Base-by-base conservation (phyloP, 768 basidiomycete genomes). In the Rhodotorula kratochvilovae region DNA sequence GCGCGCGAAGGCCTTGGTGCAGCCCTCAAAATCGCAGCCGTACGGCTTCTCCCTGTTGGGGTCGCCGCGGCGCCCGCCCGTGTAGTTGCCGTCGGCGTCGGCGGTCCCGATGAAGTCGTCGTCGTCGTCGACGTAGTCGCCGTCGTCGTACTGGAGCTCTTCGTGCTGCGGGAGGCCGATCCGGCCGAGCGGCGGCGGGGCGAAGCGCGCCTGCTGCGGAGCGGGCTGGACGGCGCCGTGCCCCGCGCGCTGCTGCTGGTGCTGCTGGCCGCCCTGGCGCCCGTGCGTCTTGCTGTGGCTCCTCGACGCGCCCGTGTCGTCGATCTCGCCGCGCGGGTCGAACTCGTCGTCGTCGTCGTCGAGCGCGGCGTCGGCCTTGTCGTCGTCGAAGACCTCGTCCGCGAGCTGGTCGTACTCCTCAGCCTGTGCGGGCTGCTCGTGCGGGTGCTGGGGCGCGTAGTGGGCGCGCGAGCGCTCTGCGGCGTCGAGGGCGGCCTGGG, bases 1-100 rank as follows among this genome's bases (percentile, higher is more conserved):
- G 29, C 82, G 63, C 12, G 81, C 76, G 67, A 83, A 83, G 2
- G 79, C 74, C 73, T 82, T 83, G 60, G 66, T 61, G 68, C 82
- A 83, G 3, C 63, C 67, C 0, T 21, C 33, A 48, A 58, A 72
- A 36, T 53, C 46, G 70, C 80, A 81, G n/a, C 66, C 70, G 67
- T 68, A 79, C 0, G 79, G 79, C 23, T 79, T 68, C 19, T 33
- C 27, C 8, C 23, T 10, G 21, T 6, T 31, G 31, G 63, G 42
- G 19, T 55, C 43, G 43, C n/a, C 31, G 8, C n/a, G 39, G 11
- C 23, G 17, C 33, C 16, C 35, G 53, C 12, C 36, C 27, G 39
- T 21, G 29, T 4, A 25, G 29, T 10, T 15, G 29, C 29, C 31
- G 35, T 63, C 61, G 16, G 35, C 25, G 46, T 65, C 51, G 13